A percentile compares a stretch with the other conserved stretches of the same genome.
Conservation (phyloP, 139 green algal species). For the Spirogloea muscicola region DNA sequence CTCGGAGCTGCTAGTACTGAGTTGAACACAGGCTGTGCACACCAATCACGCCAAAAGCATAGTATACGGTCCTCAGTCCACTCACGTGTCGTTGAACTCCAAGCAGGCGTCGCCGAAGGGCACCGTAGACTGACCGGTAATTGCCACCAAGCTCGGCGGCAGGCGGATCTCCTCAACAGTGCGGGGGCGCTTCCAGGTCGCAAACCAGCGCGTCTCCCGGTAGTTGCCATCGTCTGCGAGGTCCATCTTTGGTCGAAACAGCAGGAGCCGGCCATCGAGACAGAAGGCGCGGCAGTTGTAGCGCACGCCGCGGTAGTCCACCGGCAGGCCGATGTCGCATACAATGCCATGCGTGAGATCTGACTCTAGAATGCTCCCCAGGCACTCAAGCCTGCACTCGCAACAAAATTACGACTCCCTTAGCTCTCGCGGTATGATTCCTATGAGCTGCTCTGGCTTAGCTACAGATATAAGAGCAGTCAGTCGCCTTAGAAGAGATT, state of each 20-base stretch:
- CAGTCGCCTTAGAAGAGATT: too few species aligned
- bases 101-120: conserved; percentile 81
- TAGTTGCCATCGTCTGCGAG: conserved; percentile 98
- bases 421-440: too few species aligned
- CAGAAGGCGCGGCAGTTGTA: conserved; percentile 92
- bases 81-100: conserved; percentile 59
- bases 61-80: too few species aligned
- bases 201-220: conserved; percentile 64
- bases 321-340: conserved; percentile 86
- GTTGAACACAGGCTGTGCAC: too few species aligned
- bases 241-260: conserved; percentile 89
- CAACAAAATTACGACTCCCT: too few species aligned
- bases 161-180: conserved; percentile 68
- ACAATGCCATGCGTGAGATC: conserved; percentile 74
- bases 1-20: too few species aligned
- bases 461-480: too few species aligned
- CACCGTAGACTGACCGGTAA: conserved; percentile 64
- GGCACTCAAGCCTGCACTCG: conserved; percentile 79
- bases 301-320: conserved; percentile 79
- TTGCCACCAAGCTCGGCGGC: conserved; percentile 53
- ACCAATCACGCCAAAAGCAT: too few species aligned
- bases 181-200: conserved; percentile 41
- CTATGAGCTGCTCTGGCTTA: too few species aligned
- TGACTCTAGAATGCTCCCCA: conserved; percentile 59
- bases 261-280: conserved; percentile 73